Evolutionary conservation across 495 filamentous ascomycete genomes (phyloP).

Genomic region (Xylona heveae): DNA sequence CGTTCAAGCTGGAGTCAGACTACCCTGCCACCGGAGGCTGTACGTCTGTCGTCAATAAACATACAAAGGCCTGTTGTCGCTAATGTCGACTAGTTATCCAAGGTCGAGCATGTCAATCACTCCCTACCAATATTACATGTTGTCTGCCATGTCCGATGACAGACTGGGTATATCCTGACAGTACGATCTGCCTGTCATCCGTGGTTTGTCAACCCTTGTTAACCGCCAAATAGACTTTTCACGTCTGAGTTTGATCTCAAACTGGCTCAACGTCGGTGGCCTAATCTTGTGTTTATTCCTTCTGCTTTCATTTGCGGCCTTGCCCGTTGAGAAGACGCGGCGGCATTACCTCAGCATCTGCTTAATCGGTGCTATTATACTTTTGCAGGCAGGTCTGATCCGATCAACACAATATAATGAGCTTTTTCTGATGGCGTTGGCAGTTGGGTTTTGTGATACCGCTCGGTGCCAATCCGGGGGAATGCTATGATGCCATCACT

Average conservation of each 20-base stretch:
- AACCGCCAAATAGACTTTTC: background rate
- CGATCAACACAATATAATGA: constrained; percentile 6
- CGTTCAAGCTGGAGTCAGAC: constrained; percentile 36
- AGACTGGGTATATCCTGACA: constrained; percentile 64
- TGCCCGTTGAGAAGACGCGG: constrained; percentile 78
- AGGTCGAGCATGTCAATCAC: constrained; percentile 1
- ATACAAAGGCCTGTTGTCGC: no score
- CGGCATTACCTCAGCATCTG: constrained; percentile 85
- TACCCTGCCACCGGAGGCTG: constrained; percentile 44
- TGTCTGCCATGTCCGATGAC: constrained; percentile 82
- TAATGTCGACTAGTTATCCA: background rate
- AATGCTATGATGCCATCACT: constrained; percentile 81
- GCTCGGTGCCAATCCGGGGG: constrained; percentile 51
- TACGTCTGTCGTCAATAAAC: constrained; percentile 19
- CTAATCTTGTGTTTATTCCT: constrained; percentile 54
- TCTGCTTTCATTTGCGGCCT: constrained; percentile 56
- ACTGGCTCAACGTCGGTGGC: constrained; percentile 61
- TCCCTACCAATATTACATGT: constrained; percentile 27
- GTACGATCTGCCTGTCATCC: constrained; percentile 18
- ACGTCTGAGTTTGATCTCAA: constrained; percentile 33
- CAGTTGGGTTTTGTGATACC: constrained; percentile 81
- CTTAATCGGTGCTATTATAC: constrained; percentile 46
- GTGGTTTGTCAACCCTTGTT: constrained; percentile 1
- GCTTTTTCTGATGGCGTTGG: constrained; percentile 11
- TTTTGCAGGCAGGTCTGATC: constrained; percentile 47